Evolutionary conservation across 75 land plant species (phyloP), one percentile per base, ranked within the genome.

Genomic region (Adiantum capillusveneris): DNA sequence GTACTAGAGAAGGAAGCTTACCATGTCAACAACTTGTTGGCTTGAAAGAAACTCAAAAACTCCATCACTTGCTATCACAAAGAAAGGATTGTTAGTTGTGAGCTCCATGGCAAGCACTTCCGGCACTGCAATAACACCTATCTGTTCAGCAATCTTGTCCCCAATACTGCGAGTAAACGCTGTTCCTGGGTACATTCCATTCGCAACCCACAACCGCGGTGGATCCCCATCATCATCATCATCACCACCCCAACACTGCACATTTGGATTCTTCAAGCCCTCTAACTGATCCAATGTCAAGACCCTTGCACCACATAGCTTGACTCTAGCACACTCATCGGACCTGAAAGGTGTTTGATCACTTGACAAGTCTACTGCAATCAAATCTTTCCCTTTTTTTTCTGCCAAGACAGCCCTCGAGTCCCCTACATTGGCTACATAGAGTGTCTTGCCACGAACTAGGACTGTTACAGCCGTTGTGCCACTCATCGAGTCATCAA

Each of bases 121-220:
- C 7, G 99, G 99, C 58, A 61, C 79, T 29, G 96, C 84, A 49
- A 79, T 72, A 21, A 95, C 99, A n/a, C 99, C 99, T 39, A 95
- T 86, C 2, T 70, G 81, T 67, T 95, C 99, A 17, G 99, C 99
- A 29, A 76, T 71, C 2, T 75, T 68, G 58, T 95, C 99, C 1
- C 99, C 99, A 25, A 95, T 65, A 65, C 99, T 95, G 41, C 99
- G 67, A 5, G 99, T 95, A 65, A 95, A 95, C 12, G 99, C 99
- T 14, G 99, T 95, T 22, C 99, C 99, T 20, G 99, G 99, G 46
- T 78, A 90, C 99, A 95, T 90, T 17, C 88, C 99, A 69, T 84
- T 82, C 50, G 64, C 81, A 48, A 95, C 99, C 99, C 99, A 95
- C 18, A 95, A 53, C n/a, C 99, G 79, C 0, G 99, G 99, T 39